These are phyloP conservation scores for Amaranthus hypochondriacus DNA, from an alignment of 148 eudicot species.

Conservation along the genomic window DNA sequence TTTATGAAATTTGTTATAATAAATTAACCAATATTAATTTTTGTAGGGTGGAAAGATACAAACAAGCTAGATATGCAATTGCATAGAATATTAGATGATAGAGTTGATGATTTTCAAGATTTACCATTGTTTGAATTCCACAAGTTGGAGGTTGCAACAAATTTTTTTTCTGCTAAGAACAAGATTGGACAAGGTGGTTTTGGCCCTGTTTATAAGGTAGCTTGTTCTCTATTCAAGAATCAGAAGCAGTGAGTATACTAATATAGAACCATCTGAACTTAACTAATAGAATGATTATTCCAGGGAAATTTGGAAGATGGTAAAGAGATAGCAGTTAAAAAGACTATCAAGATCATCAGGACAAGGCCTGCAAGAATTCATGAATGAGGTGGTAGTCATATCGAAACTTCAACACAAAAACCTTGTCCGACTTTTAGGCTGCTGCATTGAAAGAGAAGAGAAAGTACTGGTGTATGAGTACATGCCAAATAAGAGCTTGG, in stretches of 20 bases:
- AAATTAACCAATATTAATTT: too few species aligned
- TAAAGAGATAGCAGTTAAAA: conserved; percentile 38
- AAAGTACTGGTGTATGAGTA: conserved; percentile 39
- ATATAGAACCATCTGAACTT: not conserved
- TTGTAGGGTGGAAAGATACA: too few species aligned
- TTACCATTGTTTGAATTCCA: conserved; percentile 31
- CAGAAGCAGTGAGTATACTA: not conserved
- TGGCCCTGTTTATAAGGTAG: conserved; percentile 43
- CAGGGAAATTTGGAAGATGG: conserved; percentile 38
- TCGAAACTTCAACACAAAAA: conserved; percentile 44
- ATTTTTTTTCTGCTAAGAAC: conserved; percentile 27
- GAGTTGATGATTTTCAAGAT: conserved; percentile 15
- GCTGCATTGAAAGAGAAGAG: conserved; percentile 34
- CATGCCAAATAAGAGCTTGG: conserved; percentile 46
- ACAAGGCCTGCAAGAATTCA: conserved; percentile 44
- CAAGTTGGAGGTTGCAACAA: conserved; percentile 27
- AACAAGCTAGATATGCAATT: not conserved
- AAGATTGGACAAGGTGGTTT: conserved; percentile 51
- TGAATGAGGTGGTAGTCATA: conserved; percentile 42
- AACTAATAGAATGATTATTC: not conserved
- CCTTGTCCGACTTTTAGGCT: conserved; percentile 39
- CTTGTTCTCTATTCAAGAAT: not conserved
- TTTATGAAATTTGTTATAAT: too few species aligned
- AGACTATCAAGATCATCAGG: conserved; percentile 40
- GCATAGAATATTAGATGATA: not conserved